Percentiles rank a stretch among this genome's conserved stretches.
Conservation (phyloP, 2,329 filamentous ascomycete species). For the Lachnellula suecica region DNA sequence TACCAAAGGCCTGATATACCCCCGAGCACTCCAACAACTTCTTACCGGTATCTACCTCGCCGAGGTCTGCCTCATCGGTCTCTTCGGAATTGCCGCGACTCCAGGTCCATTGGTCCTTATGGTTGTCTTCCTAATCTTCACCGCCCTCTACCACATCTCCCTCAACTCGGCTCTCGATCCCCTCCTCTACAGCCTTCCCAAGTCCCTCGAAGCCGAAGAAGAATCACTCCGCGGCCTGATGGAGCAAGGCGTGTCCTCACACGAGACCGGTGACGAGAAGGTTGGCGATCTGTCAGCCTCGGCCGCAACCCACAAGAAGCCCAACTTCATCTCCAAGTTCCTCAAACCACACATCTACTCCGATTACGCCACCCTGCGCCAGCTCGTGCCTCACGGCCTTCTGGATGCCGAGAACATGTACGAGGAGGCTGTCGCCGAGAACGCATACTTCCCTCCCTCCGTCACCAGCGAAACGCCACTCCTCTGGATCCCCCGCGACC, state of each 20-base stretch:
- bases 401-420: conserved; percentile 53
- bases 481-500: conserved; percentile 83
- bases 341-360: conserved; percentile 76
- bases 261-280: conserved; percentile 23
- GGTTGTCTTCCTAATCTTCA: conserved; percentile 74
- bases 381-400: conserved; percentile 61
- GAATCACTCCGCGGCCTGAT: conserved; percentile 36
- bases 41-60: conserved; percentile 82
- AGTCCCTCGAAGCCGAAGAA: conserved; percentile 63
- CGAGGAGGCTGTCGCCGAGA: conserved; percentile 55
- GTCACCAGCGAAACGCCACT: conserved; percentile 62
- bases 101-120: conserved; percentile 73
- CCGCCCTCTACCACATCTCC: conserved; percentile 71
- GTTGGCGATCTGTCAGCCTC: conserved; percentile 18
- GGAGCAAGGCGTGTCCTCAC: conserved; percentile 15
- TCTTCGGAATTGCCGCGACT: conserved; percentile 71
- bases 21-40: conserved; percentile 83
- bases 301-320: conserved; percentile 44
- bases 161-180: conserved; percentile 74
- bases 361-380: conserved; percentile 70
- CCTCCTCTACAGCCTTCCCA: conserved; percentile 75
- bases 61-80: conserved; percentile 78
- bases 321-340: conserved; percentile 64
- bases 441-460: conserved; percentile 75
- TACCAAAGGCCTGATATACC: conserved; percentile 84